Percentiles rank a stretch among this genome's conserved stretches.
phyloP scores from a whole-genome alignment of 2,329 filamentous ascomycete genomes.

The Talaromyces rugulosus region DNA sequence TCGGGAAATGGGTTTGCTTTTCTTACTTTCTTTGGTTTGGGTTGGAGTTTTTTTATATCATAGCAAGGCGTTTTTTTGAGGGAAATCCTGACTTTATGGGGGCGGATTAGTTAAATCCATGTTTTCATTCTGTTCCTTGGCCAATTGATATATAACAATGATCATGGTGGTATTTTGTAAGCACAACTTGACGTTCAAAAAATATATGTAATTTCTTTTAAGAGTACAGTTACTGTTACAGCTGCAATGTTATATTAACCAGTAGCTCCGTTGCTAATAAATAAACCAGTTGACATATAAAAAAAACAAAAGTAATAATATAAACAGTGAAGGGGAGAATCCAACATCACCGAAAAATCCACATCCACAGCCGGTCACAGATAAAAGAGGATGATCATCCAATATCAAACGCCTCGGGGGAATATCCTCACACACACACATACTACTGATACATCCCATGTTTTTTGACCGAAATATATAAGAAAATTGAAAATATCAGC shows the following conservation, averaged over 20 bases:
- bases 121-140: neutral
- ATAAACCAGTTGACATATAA: neutral
- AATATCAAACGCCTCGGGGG: neutral
- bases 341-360: neutral
- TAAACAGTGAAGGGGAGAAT: conserved; percentile 1
- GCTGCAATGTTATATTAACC: neutral
- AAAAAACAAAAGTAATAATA: neutral
- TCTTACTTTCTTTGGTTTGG: neutral
- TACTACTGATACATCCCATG: neutral
- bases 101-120: neutral
- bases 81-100: neutral
- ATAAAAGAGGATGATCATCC: neutral
- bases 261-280: neutral
- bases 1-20: neutral
- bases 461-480: neutral
- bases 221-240: neutral
- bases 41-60: neutral
- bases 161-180: neutral
- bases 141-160: too few relatives aligned
- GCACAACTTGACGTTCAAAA: neutral
- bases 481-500: neutral
- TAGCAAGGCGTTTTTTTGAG: neutral
- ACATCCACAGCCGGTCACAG: neutral
- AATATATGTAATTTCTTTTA: neutral
- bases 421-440: neutral